Percentiles rank a stretch among this genome's conserved stretches.
Conservation (phyloP, 768 basidiomycete genomes). For the Mycena galericulata region DNA sequence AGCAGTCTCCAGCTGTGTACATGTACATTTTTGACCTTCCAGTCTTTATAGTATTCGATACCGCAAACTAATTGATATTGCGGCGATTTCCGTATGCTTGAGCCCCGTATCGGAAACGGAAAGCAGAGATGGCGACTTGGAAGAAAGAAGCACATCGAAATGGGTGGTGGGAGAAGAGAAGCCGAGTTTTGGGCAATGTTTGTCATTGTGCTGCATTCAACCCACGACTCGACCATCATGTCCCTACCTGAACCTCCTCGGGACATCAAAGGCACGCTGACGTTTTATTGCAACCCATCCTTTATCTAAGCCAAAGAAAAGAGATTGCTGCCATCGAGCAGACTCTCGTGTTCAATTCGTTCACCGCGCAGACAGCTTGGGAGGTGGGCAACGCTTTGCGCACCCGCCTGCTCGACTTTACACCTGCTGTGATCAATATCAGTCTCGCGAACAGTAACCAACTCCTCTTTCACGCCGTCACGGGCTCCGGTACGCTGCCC, state of each 20-base stretch:
- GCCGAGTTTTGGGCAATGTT: background rate
- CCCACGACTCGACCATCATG: background rate
- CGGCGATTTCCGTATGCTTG: too few relatives aligned
- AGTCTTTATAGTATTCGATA: too few relatives aligned
- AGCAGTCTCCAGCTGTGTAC: too few relatives aligned
- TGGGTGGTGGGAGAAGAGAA: too few relatives aligned
- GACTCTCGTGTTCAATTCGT: constrained; percentile 40
- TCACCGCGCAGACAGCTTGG: constrained; percentile 49
- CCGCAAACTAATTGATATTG: too few relatives aligned
- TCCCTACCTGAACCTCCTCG: constrained; percentile 21
- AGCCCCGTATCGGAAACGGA: too few relatives aligned
- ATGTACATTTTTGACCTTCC: too few relatives aligned
- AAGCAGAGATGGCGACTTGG: too few relatives aligned
- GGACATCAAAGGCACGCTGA: too few relatives aligned
- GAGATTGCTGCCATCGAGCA: constrained; percentile 40
- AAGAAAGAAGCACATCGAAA: too few relatives aligned
- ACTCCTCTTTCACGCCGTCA: constrained; percentile 44
- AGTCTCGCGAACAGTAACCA: constrained; percentile 44
- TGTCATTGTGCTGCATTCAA: background rate
- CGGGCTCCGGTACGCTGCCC: constrained; percentile 43
- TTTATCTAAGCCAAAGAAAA: too few relatives aligned
- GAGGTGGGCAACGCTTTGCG: constrained; percentile 45
- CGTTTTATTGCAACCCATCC: too few relatives aligned
- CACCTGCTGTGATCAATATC: constrained; percentile 44
- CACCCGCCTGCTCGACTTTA: constrained; percentile 32